phyloP scores from a whole-genome alignment of 1,139 yeast genomes.

The Kodamaea derodonti region DNA sequence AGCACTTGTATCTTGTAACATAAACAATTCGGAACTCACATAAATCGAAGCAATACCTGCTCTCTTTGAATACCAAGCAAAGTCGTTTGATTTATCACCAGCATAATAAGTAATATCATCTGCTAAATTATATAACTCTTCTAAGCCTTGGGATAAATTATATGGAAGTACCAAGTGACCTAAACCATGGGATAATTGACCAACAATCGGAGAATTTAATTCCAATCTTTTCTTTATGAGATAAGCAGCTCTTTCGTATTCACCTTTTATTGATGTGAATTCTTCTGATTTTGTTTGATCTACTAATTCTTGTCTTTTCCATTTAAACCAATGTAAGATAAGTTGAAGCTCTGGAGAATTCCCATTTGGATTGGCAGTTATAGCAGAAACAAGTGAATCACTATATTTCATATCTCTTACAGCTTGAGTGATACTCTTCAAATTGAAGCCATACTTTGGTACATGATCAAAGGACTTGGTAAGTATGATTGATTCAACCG shows the following conservation, averaged over 20 bases:
- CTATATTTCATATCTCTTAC: slow-evolving; percentile 58
- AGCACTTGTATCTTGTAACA: slow-evolving; percentile 70
- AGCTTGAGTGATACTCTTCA: slow-evolving; percentile 57
- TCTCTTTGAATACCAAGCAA: slow-evolving; percentile 92
- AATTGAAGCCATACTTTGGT: slow-evolving; percentile 68
- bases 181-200: slow-evolving; percentile 45
- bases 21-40: slow-evolving; percentile 71
- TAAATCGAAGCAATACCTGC: slow-evolving; percentile 65
- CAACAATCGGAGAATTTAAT: slow-evolving; percentile 54
- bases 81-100: slow-evolving; percentile 79
- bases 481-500: slow-evolving; percentile 33
- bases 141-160: slow-evolving; percentile 47
- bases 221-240: slow-evolving; percentile 59
- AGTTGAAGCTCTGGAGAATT: slow-evolving; percentile 40
- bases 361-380: slow-evolving; percentile 33
- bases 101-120: slow-evolving; percentile 83
- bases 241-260: slow-evolving; percentile 55
- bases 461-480: slow-evolving; percentile 45
- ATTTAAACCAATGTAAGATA: slow-evolving; percentile 43
- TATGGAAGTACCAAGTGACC: slow-evolving; percentile 53
- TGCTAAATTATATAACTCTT: slow-evolving; percentile 68
- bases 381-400: slow-evolving; percentile 63
- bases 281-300: slow-evolving; percentile 24
- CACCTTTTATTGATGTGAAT: slow-evolving; percentile 33
- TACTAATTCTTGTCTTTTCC: slow-evolving; percentile 31